phyloP scores from a whole-genome alignment of 2,329 filamentous ascomycete genomes.

The Dothiorella sarmentorum region DNA sequence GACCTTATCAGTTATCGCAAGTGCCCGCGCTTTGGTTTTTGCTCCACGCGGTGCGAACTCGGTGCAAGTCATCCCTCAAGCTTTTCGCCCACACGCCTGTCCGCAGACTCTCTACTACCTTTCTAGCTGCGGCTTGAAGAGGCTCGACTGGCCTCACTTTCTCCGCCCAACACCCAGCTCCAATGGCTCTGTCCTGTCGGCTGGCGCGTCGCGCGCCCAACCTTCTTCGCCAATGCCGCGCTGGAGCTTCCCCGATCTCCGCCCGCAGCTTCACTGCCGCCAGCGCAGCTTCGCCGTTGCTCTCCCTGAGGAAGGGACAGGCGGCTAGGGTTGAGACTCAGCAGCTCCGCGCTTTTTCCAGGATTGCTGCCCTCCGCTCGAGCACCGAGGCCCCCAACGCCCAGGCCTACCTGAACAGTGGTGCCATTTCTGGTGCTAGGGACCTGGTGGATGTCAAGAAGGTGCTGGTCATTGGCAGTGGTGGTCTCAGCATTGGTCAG shows the following conservation, averaged over 20 bases:
- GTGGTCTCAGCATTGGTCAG: constrained; percentile 93
- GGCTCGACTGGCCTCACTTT: constrained; percentile 28
- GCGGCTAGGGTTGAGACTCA: constrained; percentile 33
- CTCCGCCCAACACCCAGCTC: constrained; percentile 13
- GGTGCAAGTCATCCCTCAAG: background rate
- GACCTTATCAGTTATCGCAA: constrained; percentile 18
- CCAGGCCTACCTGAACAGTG: constrained; percentile 85
- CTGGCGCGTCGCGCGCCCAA: constrained; percentile 39
- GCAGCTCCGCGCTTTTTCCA: constrained; percentile 39
- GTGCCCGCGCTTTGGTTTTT: constrained; percentile 14
- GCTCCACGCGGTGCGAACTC: constrained; percentile 9
- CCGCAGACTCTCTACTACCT: background rate
- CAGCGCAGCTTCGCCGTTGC: constrained; percentile 31
- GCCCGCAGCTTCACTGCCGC: constrained; percentile 34
- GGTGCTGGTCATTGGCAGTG: constrained; percentile 92
- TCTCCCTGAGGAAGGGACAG: constrained; percentile 28
- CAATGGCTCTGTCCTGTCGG: constrained; percentile 42
- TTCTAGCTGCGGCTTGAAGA: constrained; percentile 17
- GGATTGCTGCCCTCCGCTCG: constrained; percentile 32
- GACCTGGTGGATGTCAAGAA: constrained; percentile 90
- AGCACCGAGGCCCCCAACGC: constrained; percentile 72
- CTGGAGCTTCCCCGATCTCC: constrained; percentile 28
- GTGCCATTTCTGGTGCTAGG: constrained; percentile 72
- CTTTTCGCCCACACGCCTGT: constrained; percentile 7
- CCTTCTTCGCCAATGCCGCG: constrained; percentile 33